Evolutionary conservation across 108 stramenopile genomes (phyloP).

Genomic region (Epithemia pelagica): DNA sequence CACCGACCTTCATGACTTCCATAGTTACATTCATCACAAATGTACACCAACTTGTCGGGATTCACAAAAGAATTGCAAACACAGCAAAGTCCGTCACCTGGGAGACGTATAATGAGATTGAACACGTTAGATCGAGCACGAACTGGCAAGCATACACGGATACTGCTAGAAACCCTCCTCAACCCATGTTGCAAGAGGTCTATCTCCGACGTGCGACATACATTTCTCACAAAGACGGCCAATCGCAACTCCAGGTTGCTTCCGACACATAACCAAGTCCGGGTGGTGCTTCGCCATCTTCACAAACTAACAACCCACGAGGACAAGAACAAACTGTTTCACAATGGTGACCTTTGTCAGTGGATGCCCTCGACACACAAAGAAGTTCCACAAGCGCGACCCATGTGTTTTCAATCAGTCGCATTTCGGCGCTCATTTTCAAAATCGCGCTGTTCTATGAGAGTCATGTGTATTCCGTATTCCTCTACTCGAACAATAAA

Average conservation of each 20-base stretch:
- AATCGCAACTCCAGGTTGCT: slow-evolving; percentile 96
- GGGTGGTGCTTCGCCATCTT: slow-evolving; percentile 95
- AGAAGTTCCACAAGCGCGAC: too few relatives aligned
- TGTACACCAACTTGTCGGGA: slow-evolving; percentile 79
- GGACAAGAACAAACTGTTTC: too few relatives aligned
- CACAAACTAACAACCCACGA: too few relatives aligned
- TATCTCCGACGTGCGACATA: slow-evolving; percentile 25
- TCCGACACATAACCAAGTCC: slow-evolving; percentile 99
- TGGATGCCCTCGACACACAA: too few relatives aligned
- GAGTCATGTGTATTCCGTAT: too few relatives aligned
- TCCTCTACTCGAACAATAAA: too few relatives aligned
- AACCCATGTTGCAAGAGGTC: neutral
- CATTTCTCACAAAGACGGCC: slow-evolving; percentile 97
- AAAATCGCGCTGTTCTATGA: too few relatives aligned
- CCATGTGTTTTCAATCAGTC: too few relatives aligned
- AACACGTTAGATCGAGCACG: neutral
- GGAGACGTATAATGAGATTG: too few relatives aligned
- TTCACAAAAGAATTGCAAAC: slow-evolving; percentile 98
- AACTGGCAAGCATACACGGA: neutral
- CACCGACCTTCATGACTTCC: slow-evolving; percentile 92
- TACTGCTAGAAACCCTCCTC: neutral
- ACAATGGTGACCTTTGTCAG: too few relatives aligned
- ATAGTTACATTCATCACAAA: slow-evolving; percentile 99
- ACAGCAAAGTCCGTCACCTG: slow-evolving; percentile 93
- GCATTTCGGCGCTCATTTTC: too few relatives aligned